Evolutionary conservation across 2,329 filamentous ascomycete genomes (phyloP), one percentile per base, ranked within the genome.

Genomic region (Graphiopsis chlorocephala): DNA sequence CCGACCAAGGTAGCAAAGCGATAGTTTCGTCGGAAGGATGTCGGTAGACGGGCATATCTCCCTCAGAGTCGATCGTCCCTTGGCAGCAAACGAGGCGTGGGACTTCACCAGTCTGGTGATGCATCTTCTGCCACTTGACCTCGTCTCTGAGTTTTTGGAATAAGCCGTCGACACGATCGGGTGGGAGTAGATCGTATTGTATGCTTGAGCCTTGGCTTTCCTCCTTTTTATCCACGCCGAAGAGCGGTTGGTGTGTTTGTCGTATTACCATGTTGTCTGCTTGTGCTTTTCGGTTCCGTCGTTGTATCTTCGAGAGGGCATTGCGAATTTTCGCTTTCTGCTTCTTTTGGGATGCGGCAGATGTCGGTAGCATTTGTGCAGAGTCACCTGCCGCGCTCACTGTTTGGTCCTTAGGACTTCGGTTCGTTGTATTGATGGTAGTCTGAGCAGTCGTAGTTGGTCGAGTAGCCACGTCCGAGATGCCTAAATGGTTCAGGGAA

Each of bases 41-140:
- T 15, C 95, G 90, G 77, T 99, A 99, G n/a, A 98, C 84, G 25
- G 95, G 95, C 75, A 91, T 88, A 68, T 83, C 88, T 20, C 91
- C 91, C 72, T 96, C 90, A 71, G 94, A 88, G 45, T 82, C 83
- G 31, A 93, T 81, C 17, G 85, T 81, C 3, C 93, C 95, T 76
- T 98, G 93, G 23, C 96, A 93, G 57, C 92, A 93, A 7, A 98
- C 92, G 2, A 97, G 85, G 42, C 95, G 88, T 50, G 95, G 95
- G 0, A 98, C 95, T 71, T 95, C 90, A 28, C 95, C 93, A 35
- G 92, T 91, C 69, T 94, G 90, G 71, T 98, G 95, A 50, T 89
- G 89, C 95, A 99, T 98, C 68, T 86, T 90, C 74, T 94, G 89
- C 93, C 94, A 99, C 69, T 84, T 81, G 0, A 97, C 88, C 75